A percentile compares a stretch with the other conserved stretches of the same genome.
phyloP scores from a whole-genome alignment of 1,139 yeast species.

The Yamadazyma friedrichii region DNA sequence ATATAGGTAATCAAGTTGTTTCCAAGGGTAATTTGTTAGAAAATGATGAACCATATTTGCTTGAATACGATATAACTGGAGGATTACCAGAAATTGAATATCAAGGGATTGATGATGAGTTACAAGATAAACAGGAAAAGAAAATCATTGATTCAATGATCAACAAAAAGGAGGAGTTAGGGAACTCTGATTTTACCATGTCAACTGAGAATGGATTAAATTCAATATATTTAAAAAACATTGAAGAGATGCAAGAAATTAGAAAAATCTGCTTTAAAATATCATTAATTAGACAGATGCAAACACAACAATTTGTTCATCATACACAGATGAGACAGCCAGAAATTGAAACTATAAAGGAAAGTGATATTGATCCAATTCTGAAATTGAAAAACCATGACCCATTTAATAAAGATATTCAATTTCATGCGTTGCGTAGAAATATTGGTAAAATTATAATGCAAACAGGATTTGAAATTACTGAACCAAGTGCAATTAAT shows the following conservation, averaged over 20 bases:
- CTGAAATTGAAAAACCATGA: conserved; percentile 74
- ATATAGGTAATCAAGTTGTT: conserved; percentile 42
- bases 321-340: conserved; percentile 74
- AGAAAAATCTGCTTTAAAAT: conserved; percentile 87
- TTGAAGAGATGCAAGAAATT: conserved; percentile 81
- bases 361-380: conserved; percentile 74
- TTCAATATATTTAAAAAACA: conserved; percentile 60
- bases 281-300: conserved; percentile 86
- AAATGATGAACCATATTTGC: conserved; percentile 64
- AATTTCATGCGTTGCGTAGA: conserved; percentile 65
- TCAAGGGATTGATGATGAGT: conserved; percentile 48
- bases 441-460: conserved; percentile 77
- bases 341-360: conserved; percentile 58
- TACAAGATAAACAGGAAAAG: conserved; percentile 50
- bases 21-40: conserved; percentile 49
- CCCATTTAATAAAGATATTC: conserved; percentile 52
- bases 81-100: conserved; percentile 71
- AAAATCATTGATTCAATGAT: conserved; percentile 38
- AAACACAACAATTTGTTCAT: conserved; percentile 76
- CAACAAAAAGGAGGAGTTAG: conserved; percentile 22
- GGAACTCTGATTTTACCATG: conserved; percentile 31
- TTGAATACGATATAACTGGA: conserved; percentile 83
- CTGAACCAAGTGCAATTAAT: conserved; percentile 76
- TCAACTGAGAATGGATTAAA: conserved; percentile 57
- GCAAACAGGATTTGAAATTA: conserved; percentile 91